These are phyloP conservation scores for Chlamydomonas reinhardtii DNA, from an alignment of 163 green algal genomes.

Conservation along the genomic window DNA sequence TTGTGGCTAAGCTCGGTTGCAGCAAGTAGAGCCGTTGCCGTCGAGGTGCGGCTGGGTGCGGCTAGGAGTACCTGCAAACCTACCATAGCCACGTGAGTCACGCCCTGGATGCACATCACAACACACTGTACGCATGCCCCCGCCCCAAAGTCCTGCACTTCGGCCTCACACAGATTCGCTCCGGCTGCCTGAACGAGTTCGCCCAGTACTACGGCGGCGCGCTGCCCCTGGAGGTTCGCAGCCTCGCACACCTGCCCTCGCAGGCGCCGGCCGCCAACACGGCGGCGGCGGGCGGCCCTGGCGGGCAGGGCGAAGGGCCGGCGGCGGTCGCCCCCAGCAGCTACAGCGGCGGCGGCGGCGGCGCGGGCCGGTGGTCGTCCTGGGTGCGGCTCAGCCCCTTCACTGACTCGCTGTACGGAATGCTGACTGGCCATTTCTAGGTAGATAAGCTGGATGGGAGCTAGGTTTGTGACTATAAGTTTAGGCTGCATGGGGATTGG, in stretches of 20 bases:
- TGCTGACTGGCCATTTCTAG: background rate
- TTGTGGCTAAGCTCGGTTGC: no score
- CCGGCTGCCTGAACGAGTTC: conserved; percentile 40
- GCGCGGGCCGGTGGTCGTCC: no score
- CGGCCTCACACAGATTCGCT: conserved; percentile 9
- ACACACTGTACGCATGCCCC: no score
- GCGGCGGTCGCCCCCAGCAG: background rate
- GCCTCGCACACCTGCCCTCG: background rate
- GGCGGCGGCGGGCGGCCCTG: background rate
- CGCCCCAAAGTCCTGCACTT: no score
- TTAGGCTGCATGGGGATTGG: no score
- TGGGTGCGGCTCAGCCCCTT: conserved; percentile 22
- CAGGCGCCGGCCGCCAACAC: background rate
- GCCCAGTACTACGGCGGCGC: conserved; percentile 13
- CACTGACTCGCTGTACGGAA: background rate
- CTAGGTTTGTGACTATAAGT: no score
- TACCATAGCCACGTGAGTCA: background rate
- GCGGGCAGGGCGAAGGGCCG: background rate
- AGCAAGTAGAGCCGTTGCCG: no score
- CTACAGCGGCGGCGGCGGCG: background rate
- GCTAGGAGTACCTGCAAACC: background rate
- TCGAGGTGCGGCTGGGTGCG: no score
- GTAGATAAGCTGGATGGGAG: no score
- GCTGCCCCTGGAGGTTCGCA: conserved; percentile 8
- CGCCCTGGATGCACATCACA: no score